Percentiles rank a stretch among this genome's conserved stretches.
Evolutionary conservation across 768 basidiomycete genomes (phyloP).

Genomic region (Pulveroboletus sp.): DNA sequence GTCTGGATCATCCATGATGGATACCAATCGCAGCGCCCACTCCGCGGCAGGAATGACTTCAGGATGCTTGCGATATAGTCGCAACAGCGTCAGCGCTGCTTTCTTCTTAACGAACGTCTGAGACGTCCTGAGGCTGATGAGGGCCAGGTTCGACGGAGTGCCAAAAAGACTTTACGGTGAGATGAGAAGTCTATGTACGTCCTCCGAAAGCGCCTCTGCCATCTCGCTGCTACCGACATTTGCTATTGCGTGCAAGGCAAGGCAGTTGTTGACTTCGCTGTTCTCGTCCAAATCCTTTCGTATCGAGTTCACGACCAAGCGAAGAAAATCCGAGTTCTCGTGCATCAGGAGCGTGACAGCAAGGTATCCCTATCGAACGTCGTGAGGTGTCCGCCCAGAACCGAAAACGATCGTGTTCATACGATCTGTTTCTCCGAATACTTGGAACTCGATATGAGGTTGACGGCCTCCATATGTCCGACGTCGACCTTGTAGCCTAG

Average conservation of each 20-base stretch:
- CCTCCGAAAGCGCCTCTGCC: slow-evolving; percentile 91
- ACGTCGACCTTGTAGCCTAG: slow-evolving; percentile 98
- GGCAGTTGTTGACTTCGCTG: slow-evolving; percentile 91
- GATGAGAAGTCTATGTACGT: slow-evolving; percentile 91
- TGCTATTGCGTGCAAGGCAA: slow-evolving; percentile 96
- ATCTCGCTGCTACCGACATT: slow-evolving; percentile 98
- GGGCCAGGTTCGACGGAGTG: slow-evolving; percentile 7
- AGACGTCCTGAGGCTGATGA: slow-evolving; percentile 63
- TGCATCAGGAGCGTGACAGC: slow-evolving; percentile 97
- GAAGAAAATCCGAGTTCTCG: slow-evolving; percentile 95
- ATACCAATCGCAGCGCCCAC: slow-evolving; percentile 93
- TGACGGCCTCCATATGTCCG: slow-evolving; percentile 99
- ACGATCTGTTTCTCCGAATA: slow-evolving; percentile 99
- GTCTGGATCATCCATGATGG: slow-evolving; percentile 93
- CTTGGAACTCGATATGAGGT: slow-evolving; percentile 90
- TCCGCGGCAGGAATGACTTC: slow-evolving; percentile 90
- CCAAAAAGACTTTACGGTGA: slow-evolving; percentile 65
- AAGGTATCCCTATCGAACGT: slow-evolving; percentile 78
- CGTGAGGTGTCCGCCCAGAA: slow-evolving; percentile 1
- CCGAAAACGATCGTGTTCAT: slow-evolving; percentile 28
- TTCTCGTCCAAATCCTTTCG: slow-evolving; percentile 94
- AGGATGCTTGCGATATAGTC: slow-evolving; percentile 94
- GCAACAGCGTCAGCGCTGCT: slow-evolving; percentile 87
- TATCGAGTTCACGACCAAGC: slow-evolving; percentile 96
- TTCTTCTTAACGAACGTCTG: slow-evolving; percentile 97